phyloP scores from a whole-genome alignment of 305 asterid genomes.

The Rubia tinctorum region DNA sequence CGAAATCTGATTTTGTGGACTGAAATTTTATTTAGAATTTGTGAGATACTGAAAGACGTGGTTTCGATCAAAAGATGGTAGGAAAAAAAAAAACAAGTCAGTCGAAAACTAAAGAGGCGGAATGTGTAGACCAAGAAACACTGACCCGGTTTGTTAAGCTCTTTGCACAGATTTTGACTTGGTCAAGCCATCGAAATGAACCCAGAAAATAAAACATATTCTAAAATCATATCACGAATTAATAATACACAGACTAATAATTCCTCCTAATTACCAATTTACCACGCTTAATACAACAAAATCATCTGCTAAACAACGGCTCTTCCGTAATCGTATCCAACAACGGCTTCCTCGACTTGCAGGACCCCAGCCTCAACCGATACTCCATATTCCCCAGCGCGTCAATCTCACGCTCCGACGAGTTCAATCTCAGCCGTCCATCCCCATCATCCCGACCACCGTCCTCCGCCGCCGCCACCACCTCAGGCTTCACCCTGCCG shows the following conservation, averaged over 20 bases:
- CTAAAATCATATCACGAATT: neutral
- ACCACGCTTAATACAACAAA: neutral
- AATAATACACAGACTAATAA: neutral
- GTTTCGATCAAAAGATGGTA: no score
- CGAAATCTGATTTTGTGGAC: no score
- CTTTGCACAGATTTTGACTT: neutral
- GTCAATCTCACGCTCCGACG: constrained; percentile 28
- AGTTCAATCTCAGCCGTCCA: constrained; percentile 28
- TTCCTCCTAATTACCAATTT: neutral
- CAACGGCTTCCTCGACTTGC: constrained; percentile 52
- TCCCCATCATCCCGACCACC: constrained; percentile 14
- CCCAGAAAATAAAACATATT: neutral
- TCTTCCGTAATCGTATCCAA: constrained; percentile 82
- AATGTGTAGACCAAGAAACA: neutral
- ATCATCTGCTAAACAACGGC: constrained; percentile 42
- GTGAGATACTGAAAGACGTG: no score
- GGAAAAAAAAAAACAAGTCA: no score
- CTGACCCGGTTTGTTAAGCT: neutral
- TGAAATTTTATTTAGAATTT: no score
- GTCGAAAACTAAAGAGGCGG: neutral
- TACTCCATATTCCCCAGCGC: constrained; percentile 31
- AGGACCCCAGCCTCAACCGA: constrained; percentile 42
- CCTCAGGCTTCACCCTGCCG: constrained; percentile 20
- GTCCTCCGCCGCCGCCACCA: constrained; percentile 20
- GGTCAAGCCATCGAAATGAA: constrained; percentile 1